Conservation (phyloP, 768 basidiomycete species). For the Phlebiopsis gigantea region DNA sequence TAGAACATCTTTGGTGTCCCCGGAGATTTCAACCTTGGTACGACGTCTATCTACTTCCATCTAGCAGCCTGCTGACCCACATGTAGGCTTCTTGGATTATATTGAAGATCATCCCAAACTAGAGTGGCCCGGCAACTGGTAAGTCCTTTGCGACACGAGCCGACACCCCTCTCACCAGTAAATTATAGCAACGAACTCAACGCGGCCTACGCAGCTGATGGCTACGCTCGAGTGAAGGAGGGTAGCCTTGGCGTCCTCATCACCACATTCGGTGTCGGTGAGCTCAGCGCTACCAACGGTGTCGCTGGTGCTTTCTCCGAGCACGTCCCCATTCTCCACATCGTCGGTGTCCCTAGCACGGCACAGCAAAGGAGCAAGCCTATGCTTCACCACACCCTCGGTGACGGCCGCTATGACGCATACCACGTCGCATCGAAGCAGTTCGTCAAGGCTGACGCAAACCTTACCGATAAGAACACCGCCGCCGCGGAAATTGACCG, state of each 20-base stretch:
- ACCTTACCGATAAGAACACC: slow-evolving; percentile 43
- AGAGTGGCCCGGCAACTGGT: slow-evolving; percentile 88
- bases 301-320: slow-evolving; percentile 83
- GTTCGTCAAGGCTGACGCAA: slow-evolving; percentile 66
- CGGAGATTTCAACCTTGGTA: slow-evolving; percentile 80
- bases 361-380: slow-evolving; percentile 64
- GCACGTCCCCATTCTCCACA: slow-evolving; percentile 85
- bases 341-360: slow-evolving; percentile 80
- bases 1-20: slow-evolving; percentile 83
- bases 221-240: slow-evolving; percentile 86
- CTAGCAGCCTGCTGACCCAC: not conserved
- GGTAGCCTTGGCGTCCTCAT: slow-evolving; percentile 63
- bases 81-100: slow-evolving; percentile 51
- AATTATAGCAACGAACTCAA: slow-evolving; percentile 73
- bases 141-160: slow-evolving; percentile 11
- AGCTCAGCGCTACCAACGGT: slow-evolving; percentile 82
- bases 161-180: not conserved
- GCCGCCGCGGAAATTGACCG: slow-evolving; percentile 76
- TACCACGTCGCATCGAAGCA: slow-evolving; percentile 73
- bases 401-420: slow-evolving; percentile 79
- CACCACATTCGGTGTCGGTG: slow-evolving; percentile 95
- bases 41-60: slow-evolving; percentile 7
- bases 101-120: slow-evolving; percentile 76
- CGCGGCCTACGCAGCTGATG: slow-evolving; percentile 88
- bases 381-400: slow-evolving; percentile 84